phyloP scores from a whole-genome alignment of 2,329 filamentous ascomycete species.

The Ceratocystis eucalypticola region DNA sequence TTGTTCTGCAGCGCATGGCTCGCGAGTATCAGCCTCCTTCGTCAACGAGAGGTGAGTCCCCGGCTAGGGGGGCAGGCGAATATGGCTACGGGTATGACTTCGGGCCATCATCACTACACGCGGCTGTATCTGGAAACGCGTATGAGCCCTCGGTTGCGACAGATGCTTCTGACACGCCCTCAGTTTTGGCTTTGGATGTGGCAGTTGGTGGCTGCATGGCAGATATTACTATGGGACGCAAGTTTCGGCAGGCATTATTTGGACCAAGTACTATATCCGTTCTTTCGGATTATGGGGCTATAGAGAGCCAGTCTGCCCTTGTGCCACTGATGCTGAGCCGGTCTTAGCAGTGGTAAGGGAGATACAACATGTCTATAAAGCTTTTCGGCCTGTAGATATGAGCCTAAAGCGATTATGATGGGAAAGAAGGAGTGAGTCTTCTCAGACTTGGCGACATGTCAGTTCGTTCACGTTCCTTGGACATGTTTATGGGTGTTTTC shows the following conservation, averaged over 20 bases:
- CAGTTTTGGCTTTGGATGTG: neutral
- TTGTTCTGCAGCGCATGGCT: conserved; percentile 45
- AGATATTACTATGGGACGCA: conserved; percentile 27
- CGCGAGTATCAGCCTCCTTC: conserved; percentile 30
- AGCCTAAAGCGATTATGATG: no score
- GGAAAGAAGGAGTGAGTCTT: no score
- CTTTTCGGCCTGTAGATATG: neutral
- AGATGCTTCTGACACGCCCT: neutral
- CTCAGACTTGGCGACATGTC: no score
- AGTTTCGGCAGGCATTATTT: conserved; percentile 33
- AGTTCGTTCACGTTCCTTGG: neutral
- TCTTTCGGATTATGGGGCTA: conserved; percentile 32
- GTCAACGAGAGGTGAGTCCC: neutral
- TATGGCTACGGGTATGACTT: neutral
- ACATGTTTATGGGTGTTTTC: neutral
- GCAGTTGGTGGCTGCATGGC: conserved; percentile 9
- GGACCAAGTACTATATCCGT: conserved; percentile 28
- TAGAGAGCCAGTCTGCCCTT: conserved; percentile 40
- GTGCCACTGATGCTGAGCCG: conserved; percentile 49
- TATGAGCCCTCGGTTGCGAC: neutral
- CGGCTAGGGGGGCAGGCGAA: neutral
- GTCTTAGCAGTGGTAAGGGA: conserved; percentile 22
- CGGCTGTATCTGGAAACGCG: neutral
- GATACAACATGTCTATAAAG: neutral
- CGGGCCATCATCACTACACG: neutral